Evolutionary conservation across 2,329 filamentous ascomycete species (phyloP).

Genomic region (Fusarium cyanostomum): DNA sequence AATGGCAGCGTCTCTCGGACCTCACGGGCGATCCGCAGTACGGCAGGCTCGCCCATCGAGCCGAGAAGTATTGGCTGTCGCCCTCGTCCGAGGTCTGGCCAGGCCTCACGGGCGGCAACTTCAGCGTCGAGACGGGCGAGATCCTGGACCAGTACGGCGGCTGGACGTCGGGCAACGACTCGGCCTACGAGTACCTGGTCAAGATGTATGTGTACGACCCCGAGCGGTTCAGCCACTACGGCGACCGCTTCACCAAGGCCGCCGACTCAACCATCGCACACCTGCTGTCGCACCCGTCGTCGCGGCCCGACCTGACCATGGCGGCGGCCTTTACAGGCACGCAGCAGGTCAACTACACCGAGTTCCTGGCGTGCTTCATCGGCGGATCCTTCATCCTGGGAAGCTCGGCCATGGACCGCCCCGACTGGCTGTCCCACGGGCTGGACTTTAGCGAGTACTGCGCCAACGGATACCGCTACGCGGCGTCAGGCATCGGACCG

Average conservation of each 20-base stretch:
- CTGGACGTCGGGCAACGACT: conserved; percentile 69
- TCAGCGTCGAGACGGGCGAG: conserved; percentile 38
- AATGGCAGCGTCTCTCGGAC: conserved; percentile 20
- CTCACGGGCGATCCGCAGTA: conserved; percentile 12
- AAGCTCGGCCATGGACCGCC: conserved; percentile 63
- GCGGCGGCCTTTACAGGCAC: conserved; percentile 71
- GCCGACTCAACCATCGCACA: conserved; percentile 51
- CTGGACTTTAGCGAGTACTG: conserved; percentile 11
- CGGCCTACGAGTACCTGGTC: conserved; percentile 67
- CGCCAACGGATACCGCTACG: conserved; percentile 5
- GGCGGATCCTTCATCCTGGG: conserved; percentile 73
- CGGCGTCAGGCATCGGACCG: background rate
- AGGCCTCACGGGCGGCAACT: conserved; percentile 12
- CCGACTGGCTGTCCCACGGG: conserved; percentile 7
- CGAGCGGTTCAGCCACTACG: conserved; percentile 50
- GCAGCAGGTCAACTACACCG: conserved; percentile 48
- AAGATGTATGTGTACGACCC: conserved; percentile 74
- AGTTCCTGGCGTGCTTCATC: conserved; percentile 70
- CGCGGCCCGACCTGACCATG: conserved; percentile 71
- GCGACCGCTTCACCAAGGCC: conserved; percentile 58
- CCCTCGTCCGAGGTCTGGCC: conserved; percentile 18
- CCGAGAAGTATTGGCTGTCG: conserved; percentile 10
- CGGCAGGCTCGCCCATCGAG: background rate
- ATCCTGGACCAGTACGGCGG: conserved; percentile 40
- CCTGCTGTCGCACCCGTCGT: conserved; percentile 66